Conservation (phyloP, 78 protist species). For the Polysphondylium violaceum region DNA sequence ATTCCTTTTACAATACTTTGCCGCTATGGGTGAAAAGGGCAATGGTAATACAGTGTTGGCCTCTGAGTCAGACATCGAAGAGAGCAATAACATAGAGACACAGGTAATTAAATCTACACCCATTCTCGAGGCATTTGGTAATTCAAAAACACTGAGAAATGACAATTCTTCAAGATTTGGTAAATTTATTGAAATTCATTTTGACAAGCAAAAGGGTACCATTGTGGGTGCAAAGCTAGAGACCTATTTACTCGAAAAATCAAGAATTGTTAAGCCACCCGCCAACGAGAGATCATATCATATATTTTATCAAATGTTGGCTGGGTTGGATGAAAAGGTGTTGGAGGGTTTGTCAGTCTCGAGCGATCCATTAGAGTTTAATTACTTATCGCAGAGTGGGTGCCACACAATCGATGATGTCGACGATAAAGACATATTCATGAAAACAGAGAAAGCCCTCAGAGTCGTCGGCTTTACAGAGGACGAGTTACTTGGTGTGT, state of each 20-base stretch:
- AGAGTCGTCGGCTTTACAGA: slow-evolving; percentile 68
- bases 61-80: slow-evolving; percentile 1
- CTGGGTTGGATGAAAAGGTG: not conserved
- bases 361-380: not conserved
- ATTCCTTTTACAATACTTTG: slow-evolving; percentile 81
- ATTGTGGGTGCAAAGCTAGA: slow-evolving; percentile 86
- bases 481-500: slow-evolving; percentile 56
- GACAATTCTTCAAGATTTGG: slow-evolving; percentile 89
- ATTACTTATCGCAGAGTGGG: slow-evolving; percentile 25
- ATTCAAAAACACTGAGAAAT: slow-evolving; percentile 96
- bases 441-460: slow-evolving; percentile 62
- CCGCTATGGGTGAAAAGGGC: slow-evolving; percentile 83
- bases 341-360: not conserved
- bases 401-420: slow-evolving; percentile 47
- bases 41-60: slow-evolving; percentile 3
- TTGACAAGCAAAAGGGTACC: slow-evolving; percentile 55
- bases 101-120: slow-evolving; percentile 87
- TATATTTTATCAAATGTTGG: slow-evolving; percentile 82
- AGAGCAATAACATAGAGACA: slow-evolving; percentile 55
- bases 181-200: slow-evolving; percentile 84
- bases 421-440: slow-evolving; percentile 50
- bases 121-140: slow-evolving; percentile 96
- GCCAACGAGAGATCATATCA: slow-evolving; percentile 90
- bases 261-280: slow-evolving; percentile 89
- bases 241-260: slow-evolving; percentile 89